phyloP scores from a whole-genome alignment of 2,329 filamentous ascomycete genomes.

The Cladophialophora bantiana region DNA sequence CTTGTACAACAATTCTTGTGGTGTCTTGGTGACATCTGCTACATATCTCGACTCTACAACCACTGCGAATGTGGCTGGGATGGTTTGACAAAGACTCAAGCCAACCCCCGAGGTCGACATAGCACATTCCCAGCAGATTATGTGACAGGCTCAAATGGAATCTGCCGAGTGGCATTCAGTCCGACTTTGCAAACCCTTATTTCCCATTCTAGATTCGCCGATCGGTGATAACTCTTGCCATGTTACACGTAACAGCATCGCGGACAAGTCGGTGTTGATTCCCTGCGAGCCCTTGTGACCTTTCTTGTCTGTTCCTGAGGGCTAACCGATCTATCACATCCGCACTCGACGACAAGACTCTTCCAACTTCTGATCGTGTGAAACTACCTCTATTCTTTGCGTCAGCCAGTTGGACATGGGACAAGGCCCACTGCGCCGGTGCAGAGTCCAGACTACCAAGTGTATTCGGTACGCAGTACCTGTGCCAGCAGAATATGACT shows the following conservation, averaged over 20 bases:
- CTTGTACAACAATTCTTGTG: conserved; percentile 27
- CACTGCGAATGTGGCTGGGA: conserved; percentile 12
- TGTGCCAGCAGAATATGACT: background rate
- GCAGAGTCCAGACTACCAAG: background rate
- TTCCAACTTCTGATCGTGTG: background rate
- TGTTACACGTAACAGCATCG: background rate
- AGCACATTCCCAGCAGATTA: background rate
- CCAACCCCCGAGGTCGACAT: conserved; percentile 2
- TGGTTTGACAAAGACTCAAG: conserved; percentile 2
- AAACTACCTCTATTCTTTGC: background rate
- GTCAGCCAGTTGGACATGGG: background rate
- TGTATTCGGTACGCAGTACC: background rate
- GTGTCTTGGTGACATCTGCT: conserved; percentile 5
- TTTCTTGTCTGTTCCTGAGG: background rate
- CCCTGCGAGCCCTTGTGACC: background rate
- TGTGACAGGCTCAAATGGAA: conserved; percentile 3
- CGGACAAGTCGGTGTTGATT: background rate
- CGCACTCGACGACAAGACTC: background rate
- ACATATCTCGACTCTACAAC: conserved; percentile 25
- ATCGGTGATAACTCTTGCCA: background rate
- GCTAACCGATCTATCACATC: background rate
- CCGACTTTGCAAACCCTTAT: background rate
- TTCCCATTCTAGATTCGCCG: background rate
- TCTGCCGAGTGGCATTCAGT: background rate
- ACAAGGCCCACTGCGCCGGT: background rate